phyloP scores from a whole-genome alignment of 1,284 basidiomycete species.

The Tilletia setariae region DNA sequence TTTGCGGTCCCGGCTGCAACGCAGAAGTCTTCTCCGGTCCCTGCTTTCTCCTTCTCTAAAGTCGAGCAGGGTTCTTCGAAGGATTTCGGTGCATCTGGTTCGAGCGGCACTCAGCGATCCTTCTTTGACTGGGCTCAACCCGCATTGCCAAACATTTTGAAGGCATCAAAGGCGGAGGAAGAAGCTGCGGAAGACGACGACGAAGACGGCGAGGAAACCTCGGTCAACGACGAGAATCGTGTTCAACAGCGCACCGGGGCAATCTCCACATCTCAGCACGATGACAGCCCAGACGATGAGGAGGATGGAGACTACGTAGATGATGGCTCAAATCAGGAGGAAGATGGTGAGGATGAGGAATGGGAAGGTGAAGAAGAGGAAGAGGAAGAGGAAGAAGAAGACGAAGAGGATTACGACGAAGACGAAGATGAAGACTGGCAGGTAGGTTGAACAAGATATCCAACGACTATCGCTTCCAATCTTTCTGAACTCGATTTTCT shows the following conservation, averaged over 20 bases:
- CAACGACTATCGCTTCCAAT: neutral
- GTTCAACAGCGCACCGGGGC: slow-evolving; percentile 17
- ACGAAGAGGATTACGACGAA: slow-evolving; percentile 18
- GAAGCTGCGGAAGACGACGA: neutral
- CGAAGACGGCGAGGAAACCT: slow-evolving; percentile 23
- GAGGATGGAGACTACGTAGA: slow-evolving; percentile 15
- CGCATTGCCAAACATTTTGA: slow-evolving; percentile 8
- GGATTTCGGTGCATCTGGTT: neutral
- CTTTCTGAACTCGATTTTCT: neutral
- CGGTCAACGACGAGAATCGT: slow-evolving; percentile 3
- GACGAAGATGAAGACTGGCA: slow-evolving; percentile 11
- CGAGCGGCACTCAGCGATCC: neutral
- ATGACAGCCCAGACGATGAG: slow-evolving; percentile 11
- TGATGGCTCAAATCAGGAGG: slow-evolving; percentile 8
- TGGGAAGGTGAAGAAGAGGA: slow-evolving; percentile 16
- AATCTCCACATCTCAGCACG: neutral
- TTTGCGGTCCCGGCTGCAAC: slow-evolving; percentile 18
- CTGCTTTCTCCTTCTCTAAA: neutral
- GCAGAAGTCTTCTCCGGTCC: neutral
- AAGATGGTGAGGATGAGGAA: slow-evolving; percentile 19
- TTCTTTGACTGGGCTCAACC: neutral
- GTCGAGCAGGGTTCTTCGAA: neutral
- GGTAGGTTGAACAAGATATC: neutral
- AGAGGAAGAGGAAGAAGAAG: slow-evolving; percentile 2
- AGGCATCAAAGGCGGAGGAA: neutral